Conservation (phyloP, 805 yeast species). For the Debaryomyces prosopidis region DNA sequence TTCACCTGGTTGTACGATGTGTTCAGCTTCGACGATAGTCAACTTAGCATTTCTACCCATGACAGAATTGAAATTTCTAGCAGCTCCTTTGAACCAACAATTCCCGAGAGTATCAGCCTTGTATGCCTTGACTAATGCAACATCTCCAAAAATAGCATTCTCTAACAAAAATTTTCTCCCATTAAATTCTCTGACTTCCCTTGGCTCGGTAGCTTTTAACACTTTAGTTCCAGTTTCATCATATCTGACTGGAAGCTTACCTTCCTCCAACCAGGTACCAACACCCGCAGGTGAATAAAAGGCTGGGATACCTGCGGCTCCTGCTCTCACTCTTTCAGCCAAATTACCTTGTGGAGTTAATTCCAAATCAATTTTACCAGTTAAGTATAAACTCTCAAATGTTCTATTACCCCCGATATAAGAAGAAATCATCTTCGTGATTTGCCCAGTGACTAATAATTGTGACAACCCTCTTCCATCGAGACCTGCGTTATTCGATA, state of each 20-base stretch:
- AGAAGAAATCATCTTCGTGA: slow-evolving; percentile 45
- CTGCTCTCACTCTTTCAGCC: slow-evolving; percentile 50
- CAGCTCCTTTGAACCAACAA: slow-evolving; percentile 47
- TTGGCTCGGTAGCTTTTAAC: slow-evolving; percentile 33
- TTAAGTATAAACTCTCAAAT: slow-evolving; percentile 39
- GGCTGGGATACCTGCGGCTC: slow-evolving; percentile 51
- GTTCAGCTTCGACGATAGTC: slow-evolving; percentile 53
- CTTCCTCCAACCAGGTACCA: slow-evolving; percentile 52
- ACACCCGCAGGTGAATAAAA: slow-evolving; percentile 51
- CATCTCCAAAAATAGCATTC: slow-evolving; percentile 46
- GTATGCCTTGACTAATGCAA: slow-evolving; percentile 48
- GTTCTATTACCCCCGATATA: slow-evolving; percentile 47
- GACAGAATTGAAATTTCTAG: slow-evolving; percentile 46
- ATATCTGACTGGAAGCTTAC: slow-evolving; percentile 46
- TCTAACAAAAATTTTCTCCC: slow-evolving; percentile 46
- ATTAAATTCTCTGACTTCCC: slow-evolving; percentile 43
- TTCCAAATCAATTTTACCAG: slow-evolving; percentile 47
- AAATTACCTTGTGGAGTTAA: slow-evolving; percentile 54
- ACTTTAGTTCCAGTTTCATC: slow-evolving; percentile 31
- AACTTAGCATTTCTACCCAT: slow-evolving; percentile 46
- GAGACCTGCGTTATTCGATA: slow-evolving; percentile 50
- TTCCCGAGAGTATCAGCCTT: slow-evolving; percentile 52
- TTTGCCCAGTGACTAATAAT: slow-evolving; percentile 42
- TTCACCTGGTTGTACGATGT: slow-evolving; percentile 48
- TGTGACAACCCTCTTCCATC: slow-evolving; percentile 45